Percentiles rank a stretch among this genome's conserved stretches.
phyloP scores from a whole-genome alignment of 1,284 basidiomycete species.

The Papiliotrema laurentii region DNA sequence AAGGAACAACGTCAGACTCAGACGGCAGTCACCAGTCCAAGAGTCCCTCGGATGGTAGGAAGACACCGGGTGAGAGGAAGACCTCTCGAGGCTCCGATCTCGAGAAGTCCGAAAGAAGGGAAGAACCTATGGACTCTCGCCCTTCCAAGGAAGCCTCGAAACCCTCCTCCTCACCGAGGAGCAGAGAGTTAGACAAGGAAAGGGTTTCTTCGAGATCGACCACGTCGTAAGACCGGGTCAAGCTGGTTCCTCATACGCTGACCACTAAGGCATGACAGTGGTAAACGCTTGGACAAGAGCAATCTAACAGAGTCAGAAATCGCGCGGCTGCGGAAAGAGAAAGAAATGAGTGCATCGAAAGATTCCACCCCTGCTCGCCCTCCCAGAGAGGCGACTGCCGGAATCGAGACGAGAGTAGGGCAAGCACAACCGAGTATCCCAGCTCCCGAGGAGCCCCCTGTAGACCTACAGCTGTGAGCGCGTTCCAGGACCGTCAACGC shows the following conservation, averaged over 20 bases:
- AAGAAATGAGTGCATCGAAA: not conserved
- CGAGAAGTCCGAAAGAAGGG: slow-evolving; percentile 2
- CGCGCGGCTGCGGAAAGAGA: not conserved
- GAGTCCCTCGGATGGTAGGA: too few relatives aligned
- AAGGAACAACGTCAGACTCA: not conserved
- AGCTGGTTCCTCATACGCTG: too few relatives aligned
- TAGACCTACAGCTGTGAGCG: slow-evolving; percentile 26
- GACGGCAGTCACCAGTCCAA: not conserved
- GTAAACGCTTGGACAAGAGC: too few relatives aligned
- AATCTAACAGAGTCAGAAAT: too few relatives aligned
- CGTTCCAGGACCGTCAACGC: not conserved
- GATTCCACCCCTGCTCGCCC: not conserved
- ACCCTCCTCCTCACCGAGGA: slow-evolving; percentile 4
- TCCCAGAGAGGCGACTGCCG: not conserved
- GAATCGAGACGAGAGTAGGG: not conserved
- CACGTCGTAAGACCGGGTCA: too few relatives aligned
- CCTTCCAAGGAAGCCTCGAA: slow-evolving; percentile 9
- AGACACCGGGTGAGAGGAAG: not conserved
- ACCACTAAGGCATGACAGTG: too few relatives aligned
- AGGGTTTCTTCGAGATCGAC: too few relatives aligned
- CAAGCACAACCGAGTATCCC: too few relatives aligned
- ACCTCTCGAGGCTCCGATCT: not conserved
- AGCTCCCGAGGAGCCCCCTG: not conserved
- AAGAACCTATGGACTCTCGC: slow-evolving; percentile 7
- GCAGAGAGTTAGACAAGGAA: not conserved